Percentiles rank a stretch among this genome's conserved stretches.
These are phyloP conservation scores for Capsicum chinense DNA, from an alignment of 257 asterid genomes.

Conservation along the genomic window DNA sequence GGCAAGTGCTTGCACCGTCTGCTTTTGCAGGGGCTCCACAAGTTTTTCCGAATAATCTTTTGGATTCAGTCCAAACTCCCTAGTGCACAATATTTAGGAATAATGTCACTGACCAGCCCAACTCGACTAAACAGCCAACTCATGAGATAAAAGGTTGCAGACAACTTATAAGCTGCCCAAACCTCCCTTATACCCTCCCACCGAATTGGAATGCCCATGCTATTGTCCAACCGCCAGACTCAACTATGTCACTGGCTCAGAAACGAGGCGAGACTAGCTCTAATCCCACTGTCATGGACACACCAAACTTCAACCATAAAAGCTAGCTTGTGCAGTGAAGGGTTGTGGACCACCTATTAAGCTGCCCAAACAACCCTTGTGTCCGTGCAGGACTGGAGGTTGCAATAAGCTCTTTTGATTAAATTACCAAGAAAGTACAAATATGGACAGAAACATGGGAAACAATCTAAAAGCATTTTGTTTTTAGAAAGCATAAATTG, in stretches of 20 bases:
- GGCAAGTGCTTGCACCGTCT: too few relatives aligned
- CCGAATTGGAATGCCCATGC: background rate
- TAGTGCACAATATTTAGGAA: background rate
- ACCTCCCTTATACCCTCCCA: background rate
- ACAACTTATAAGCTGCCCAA: background rate
- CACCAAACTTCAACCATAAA: background rate
- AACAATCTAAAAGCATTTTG: too few relatives aligned
- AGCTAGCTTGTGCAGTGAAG: background rate
- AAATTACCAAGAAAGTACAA: background rate
- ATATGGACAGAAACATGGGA: background rate
- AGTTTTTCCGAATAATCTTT: too few relatives aligned
- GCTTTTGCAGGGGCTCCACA: too few relatives aligned
- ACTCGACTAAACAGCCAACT: background rate
- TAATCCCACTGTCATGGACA: background rate
- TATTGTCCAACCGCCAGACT: background rate
- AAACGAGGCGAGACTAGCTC: background rate
- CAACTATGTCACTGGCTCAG: background rate
- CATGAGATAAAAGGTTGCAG: background rate
- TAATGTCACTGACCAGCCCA: background rate
- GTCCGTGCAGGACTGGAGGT: background rate
- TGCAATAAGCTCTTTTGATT: background rate
- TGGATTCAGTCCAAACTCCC: background rate
- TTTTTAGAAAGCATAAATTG: too few relatives aligned
- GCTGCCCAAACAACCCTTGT: background rate
- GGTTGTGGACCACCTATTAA: background rate